Evolutionary conservation across 1,284 basidiomycete genomes (phyloP).

Genomic region (Papiliotrema fonsecae): DNA sequence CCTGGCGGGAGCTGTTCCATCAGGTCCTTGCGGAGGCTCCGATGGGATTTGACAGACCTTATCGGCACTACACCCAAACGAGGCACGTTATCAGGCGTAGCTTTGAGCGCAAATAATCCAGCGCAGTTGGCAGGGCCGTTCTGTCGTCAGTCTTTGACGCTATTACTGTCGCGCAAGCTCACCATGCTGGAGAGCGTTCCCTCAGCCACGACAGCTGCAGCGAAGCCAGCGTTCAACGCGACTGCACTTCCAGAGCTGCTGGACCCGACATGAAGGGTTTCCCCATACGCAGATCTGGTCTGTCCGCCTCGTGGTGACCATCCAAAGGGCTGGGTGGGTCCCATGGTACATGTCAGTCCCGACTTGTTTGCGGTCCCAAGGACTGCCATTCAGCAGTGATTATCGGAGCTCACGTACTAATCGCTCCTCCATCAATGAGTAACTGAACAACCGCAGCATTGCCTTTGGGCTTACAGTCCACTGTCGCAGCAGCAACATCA

Average conservation of each 20-base stretch:
- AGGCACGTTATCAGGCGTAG: slow-evolving; percentile 7
- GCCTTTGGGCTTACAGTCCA: background rate
- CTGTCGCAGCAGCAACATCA: background rate
- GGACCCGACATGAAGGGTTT: background rate
- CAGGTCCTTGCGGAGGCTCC: background rate
- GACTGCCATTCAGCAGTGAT: background rate
- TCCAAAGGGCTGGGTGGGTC: background rate
- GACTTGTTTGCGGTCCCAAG: slow-evolving; percentile 7
- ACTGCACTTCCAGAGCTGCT: slow-evolving; percentile 8
- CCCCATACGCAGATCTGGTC: background rate
- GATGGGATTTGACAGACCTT: slow-evolving; percentile 5
- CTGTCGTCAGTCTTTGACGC: background rate
- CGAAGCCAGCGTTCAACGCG: slow-evolving; percentile 5
- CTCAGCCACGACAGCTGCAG: background rate
- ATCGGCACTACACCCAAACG: slow-evolving; percentile 20
- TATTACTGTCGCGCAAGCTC: background rate
- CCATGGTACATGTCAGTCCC: background rate
- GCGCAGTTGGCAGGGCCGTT: slow-evolving; percentile 6
- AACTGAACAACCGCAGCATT: slow-evolving; percentile 4
- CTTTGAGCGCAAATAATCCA: background rate
- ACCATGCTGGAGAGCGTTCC: slow-evolving; percentile 9
- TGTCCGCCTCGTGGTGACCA: slow-evolving; percentile 10
- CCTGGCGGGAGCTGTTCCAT: slow-evolving; percentile 12
- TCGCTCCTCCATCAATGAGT: slow-evolving; percentile 5
- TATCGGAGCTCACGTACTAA: slow-evolving; percentile 4